phyloP scores from a whole-genome alignment of 768 basidiomycete species.

The Arthromyces matolae region DNA sequence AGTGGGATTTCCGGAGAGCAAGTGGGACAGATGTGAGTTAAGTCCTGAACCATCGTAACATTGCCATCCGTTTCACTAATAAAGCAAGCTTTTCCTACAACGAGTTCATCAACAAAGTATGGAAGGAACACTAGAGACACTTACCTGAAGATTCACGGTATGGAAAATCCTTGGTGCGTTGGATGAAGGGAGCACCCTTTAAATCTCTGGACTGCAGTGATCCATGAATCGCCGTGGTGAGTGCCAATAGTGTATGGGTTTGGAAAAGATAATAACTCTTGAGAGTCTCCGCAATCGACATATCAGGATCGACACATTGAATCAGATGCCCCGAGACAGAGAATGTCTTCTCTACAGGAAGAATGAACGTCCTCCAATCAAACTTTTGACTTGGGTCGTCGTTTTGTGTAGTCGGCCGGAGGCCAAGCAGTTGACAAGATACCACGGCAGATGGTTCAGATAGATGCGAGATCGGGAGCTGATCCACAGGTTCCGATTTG shows the following conservation, averaged over 20 bases:
- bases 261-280: neutral
- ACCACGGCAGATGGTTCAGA: neutral
- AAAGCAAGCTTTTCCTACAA: constrained; percentile 14
- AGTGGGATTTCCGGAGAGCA: neutral
- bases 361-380: constrained; percentile 15
- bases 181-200: too few species aligned
- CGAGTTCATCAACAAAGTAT: neutral
- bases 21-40: neutral
- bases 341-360: neutral
- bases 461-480: neutral
- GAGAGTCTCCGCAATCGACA: neutral
- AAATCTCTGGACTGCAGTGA: neutral
- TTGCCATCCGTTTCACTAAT: constrained; percentile 2
- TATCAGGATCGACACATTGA: neutral
- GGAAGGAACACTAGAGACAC: constrained; percentile 9
- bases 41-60: neutral
- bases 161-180: too few species aligned
- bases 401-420: neutral
- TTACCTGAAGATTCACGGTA: neutral
- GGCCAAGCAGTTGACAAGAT: neutral
- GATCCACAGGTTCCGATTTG: neutral
- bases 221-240: neutral
- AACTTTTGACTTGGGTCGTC: constrained; percentile 7
- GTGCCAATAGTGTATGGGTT: neutral
- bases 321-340: neutral